phyloP scores from a whole-genome alignment of 2,329 filamentous ascomycete genomes.

The Thielaviopsis punctulata region DNA sequence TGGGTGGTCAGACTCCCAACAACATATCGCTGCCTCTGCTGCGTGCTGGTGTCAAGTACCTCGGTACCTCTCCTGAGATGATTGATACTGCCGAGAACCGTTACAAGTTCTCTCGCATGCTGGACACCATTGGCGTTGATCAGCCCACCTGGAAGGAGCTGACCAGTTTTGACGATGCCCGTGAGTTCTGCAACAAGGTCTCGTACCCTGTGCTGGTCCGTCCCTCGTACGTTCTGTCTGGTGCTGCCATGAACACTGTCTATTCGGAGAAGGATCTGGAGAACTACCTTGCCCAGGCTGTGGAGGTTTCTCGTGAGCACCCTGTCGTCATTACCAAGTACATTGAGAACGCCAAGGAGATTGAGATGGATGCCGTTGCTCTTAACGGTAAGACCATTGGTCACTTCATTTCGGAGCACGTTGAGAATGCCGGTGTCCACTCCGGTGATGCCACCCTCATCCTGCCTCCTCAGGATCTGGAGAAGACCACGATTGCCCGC shows the following conservation, averaged over 20 bases:
- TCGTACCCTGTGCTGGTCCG: constrained; percentile 87
- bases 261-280: constrained; percentile 90
- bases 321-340: constrained; percentile 99
- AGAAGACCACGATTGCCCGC: constrained; percentile 69
- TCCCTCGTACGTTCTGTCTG: constrained; percentile 90
- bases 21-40: constrained; percentile 87
- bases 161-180: constrained; percentile 83
- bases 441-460: constrained; percentile 96
- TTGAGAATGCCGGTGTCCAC: constrained; percentile 96
- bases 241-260: constrained; percentile 97
- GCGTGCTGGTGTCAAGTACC: constrained; percentile 75
- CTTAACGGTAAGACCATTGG: constrained; percentile 77
- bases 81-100: constrained; percentile 95
- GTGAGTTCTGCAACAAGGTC: constrained; percentile 71
- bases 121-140: constrained; percentile 85
- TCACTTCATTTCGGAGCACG: constrained; percentile 96
- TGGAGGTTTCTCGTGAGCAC: constrained; percentile 83
- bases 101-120: constrained; percentile 97
- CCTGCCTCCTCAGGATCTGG: constrained; percentile 81
- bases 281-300: constrained; percentile 75
- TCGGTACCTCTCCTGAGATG: constrained; percentile 96
- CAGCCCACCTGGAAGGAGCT: constrained; percentile 97
- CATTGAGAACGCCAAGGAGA: constrained; percentile 98
- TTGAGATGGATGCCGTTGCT: constrained; percentile 97
- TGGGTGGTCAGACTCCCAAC: constrained; percentile 96